Percentiles rank a stretch among this genome's conserved stretches.
Conservation (phyloP, 805 yeast genomes). For the Hanseniaspora taiwanica region DNA sequence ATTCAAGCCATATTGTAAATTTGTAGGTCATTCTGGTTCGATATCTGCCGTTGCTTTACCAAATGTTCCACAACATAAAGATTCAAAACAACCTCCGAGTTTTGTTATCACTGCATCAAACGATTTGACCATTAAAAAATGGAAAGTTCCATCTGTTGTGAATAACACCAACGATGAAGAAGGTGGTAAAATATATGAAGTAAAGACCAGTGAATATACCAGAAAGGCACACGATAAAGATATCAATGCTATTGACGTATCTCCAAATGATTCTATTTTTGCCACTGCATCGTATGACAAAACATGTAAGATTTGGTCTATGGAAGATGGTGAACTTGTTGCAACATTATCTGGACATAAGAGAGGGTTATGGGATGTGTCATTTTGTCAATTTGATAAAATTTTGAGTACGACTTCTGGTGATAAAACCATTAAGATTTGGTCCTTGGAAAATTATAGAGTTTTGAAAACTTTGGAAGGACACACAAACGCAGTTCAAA, state of each 20-base stretch:
- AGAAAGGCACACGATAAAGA: slow-evolving; percentile 96
- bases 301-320: slow-evolving; percentile 79
- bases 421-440: slow-evolving; percentile 77
- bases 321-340: slow-evolving; percentile 71
- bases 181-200: slow-evolving; percentile 17
- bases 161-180: slow-evolving; percentile 18
- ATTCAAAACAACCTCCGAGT: slow-evolving; percentile 32
- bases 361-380: slow-evolving; percentile 89
- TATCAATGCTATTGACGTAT: slow-evolving; percentile 74
- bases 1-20: slow-evolving; percentile 40
- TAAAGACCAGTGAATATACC: slow-evolving; percentile 68
- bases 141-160: slow-evolving; percentile 45
- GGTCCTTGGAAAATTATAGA: slow-evolving; percentile 71
- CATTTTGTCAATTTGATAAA: slow-evolving; percentile 70
- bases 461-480: slow-evolving; percentile 84
- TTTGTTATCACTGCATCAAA: slow-evolving; percentile 73
- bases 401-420: slow-evolving; percentile 76
- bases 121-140: slow-evolving; percentile 75
- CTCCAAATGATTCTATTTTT: slow-evolving; percentile 80
- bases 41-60: slow-evolving; percentile 76
- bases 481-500: slow-evolving; percentile 83
- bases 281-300: slow-evolving; percentile 95
- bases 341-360: slow-evolving; percentile 83
- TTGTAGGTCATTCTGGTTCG: slow-evolving; percentile 78
- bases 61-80: slow-evolving; percentile 18